A percentile compares a stretch with the other conserved stretches of the same genome.
These are phyloP conservation scores for Thermothelomyces thermophilus DNA, from an alignment of 2,329 filamentous ascomycete species.

Conservation along the genomic window DNA sequence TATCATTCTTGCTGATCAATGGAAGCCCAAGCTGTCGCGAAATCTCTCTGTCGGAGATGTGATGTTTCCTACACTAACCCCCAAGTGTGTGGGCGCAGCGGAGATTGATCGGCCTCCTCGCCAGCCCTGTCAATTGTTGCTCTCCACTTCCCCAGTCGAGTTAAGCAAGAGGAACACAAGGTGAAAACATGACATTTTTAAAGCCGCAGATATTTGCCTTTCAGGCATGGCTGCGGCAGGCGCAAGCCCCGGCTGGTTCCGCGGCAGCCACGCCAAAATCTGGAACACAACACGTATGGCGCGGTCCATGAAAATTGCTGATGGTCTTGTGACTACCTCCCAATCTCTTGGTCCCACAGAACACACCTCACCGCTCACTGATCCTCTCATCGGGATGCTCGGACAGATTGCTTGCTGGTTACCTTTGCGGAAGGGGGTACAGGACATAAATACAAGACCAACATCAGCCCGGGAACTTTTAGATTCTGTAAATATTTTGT, in stretches of 20 bases:
- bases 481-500: not conserved
- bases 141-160: constrained; percentile 15
- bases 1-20: constrained; percentile 2
- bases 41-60: not conserved
- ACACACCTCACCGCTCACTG: constrained; percentile 15
- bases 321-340: constrained; percentile 21
- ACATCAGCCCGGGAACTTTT: not conserved
- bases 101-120: constrained; percentile 6
- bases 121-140: constrained; percentile 8
- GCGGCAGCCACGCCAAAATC: constrained; percentile 5
- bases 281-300: constrained; percentile 5
- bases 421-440: not conserved
- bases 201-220: constrained; percentile 4
- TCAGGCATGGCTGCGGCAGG: constrained; percentile 11
- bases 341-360: constrained; percentile 21
- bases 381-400: constrained; percentile 5
- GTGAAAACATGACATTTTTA: constrained; percentile 8
- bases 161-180: constrained; percentile 5
- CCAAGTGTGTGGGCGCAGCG: constrained; percentile 1
- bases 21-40: constrained; percentile 2
- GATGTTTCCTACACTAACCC: not conserved
- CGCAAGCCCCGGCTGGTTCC: constrained; percentile 7
- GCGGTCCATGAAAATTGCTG: constrained; percentile 15
- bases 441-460: constrained; percentile 11
- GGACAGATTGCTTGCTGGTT: not conserved